Evolutionary conservation across 2,329 filamentous ascomycete species (phyloP).

Genomic region (Colletotrichum shisoi): DNA sequence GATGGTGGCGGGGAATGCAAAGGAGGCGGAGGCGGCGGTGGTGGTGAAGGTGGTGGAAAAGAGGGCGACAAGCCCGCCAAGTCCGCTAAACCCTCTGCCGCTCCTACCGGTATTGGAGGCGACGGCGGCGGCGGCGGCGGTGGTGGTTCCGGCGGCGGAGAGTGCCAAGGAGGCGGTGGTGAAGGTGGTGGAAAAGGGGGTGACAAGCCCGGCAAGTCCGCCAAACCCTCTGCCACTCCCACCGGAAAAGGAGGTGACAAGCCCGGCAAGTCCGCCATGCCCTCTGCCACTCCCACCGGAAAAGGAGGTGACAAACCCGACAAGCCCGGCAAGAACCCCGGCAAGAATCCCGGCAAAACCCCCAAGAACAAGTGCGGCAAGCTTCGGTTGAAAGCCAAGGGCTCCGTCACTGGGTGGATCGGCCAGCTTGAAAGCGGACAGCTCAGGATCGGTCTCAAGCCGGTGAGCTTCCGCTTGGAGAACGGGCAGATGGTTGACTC

Average conservation of each 20-base stretch:
- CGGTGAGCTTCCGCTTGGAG: constrained; percentile 55
- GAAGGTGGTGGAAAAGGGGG: background rate
- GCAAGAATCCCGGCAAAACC: background rate
- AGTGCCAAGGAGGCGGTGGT: too few species aligned
- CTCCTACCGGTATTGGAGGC: background rate
- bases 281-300: background rate
- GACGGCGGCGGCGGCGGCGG: background rate
- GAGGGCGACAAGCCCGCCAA: too few species aligned
- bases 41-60: background rate
- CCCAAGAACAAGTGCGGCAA: constrained; percentile 44
- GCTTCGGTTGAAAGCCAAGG: constrained; percentile 61
- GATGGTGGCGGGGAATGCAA: background rate
- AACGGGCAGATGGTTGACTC: constrained; percentile 64
- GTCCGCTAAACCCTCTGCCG: too few species aligned
- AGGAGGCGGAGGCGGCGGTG: too few species aligned
- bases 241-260: background rate
- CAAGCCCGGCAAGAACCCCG: constrained; percentile 2
- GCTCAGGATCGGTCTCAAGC: constrained; percentile 59
- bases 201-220: too few species aligned
- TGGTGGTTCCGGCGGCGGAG: background rate
- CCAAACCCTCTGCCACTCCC: too few species aligned
- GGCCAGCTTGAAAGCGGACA: constrained; percentile 70
- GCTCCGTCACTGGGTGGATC: constrained; percentile 60
- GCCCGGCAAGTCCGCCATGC: too few species aligned
- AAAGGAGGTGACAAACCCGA: background rate